Percentiles rank a stretch among this genome's conserved stretches.
phyloP scores from a whole-genome alignment of 345 rosid genomes.

The Kernera saxatilis region DNA sequence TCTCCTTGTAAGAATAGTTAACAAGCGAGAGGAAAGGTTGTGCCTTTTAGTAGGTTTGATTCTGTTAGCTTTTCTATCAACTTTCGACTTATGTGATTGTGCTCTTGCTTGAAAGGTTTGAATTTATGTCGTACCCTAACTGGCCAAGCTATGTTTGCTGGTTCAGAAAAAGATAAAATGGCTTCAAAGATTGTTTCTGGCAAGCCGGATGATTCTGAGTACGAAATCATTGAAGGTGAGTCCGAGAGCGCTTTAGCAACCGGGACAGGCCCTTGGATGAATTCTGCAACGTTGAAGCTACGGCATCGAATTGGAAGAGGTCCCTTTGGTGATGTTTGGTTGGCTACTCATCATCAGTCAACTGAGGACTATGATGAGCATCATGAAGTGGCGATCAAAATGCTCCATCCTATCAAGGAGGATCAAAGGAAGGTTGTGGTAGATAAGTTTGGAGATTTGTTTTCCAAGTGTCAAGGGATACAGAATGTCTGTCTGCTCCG shows the following conservation, averaged over 20 bases:
- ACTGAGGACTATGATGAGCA: constrained; percentile 55
- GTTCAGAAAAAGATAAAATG: constrained; percentile 38
- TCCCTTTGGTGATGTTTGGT: constrained; percentile 90
- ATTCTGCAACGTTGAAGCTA: constrained; percentile 59
- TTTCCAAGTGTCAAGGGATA: constrained; percentile 47
- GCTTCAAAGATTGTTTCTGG: constrained; percentile 48
- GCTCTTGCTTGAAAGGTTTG: background rate
- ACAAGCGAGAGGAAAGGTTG: background rate
- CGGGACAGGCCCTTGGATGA: constrained; percentile 59
- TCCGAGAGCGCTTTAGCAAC: constrained; percentile 47
- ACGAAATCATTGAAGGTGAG: constrained; percentile 62
- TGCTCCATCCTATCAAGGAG: constrained; percentile 64
- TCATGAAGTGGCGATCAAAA: constrained; percentile 83
- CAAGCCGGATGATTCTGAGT: constrained; percentile 49
- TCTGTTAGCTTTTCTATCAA: background rate
- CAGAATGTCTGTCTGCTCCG: constrained; percentile 53
- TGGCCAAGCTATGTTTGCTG: background rate
- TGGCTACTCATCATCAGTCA: constrained; percentile 75
- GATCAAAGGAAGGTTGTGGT: constrained; percentile 46
- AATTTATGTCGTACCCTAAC: background rate
- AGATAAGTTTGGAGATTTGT: constrained; percentile 59
- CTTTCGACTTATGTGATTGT: background rate
- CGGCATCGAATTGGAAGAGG: constrained; percentile 95
- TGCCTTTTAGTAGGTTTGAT: background rate
- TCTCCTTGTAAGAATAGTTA: background rate